These are phyloP conservation scores for Populus hybrid DNA, from an alignment of 441 rosid genomes.

Conservation along the genomic window DNA sequence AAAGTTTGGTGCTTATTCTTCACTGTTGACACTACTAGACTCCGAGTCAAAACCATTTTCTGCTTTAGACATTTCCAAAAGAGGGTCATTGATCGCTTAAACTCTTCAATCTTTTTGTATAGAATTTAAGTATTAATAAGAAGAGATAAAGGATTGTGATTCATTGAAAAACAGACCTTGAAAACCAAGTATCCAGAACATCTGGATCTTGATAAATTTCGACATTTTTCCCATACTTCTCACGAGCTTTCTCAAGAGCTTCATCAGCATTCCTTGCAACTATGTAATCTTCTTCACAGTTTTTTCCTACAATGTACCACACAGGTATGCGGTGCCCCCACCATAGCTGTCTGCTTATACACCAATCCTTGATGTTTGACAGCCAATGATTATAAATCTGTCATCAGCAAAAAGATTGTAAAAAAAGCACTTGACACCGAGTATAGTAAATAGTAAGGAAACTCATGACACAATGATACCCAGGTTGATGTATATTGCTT, in stretches of 20 bases:
- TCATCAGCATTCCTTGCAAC: slow-evolving; percentile 77
- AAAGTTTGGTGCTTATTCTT: neutral
- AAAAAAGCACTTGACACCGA: neutral
- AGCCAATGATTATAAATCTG: slow-evolving; percentile 96
- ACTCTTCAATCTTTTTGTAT: neutral
- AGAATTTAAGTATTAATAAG: neutral
- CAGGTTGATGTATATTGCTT: neutral
- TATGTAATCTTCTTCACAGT: slow-evolving; percentile 78
- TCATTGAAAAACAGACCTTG: slow-evolving; percentile 51
- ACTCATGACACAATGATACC: neutral
- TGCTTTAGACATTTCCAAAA: neutral
- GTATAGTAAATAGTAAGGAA: neutral
- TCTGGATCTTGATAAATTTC: slow-evolving; percentile 93
- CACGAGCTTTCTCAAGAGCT: slow-evolving; percentile 72
- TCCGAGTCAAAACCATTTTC: neutral
- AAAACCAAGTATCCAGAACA: slow-evolving; percentile 99
- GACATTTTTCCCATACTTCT: slow-evolving; percentile 70
- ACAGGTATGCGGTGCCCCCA: slow-evolving; percentile 99
- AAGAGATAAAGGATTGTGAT: neutral
- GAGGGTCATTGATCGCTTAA: neutral
- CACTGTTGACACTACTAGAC: neutral
- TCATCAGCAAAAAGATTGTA: slow-evolving; percentile 12
- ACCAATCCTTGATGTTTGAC: slow-evolving; percentile 97
- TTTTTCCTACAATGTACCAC: slow-evolving; percentile 91
- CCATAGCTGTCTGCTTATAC: slow-evolving; percentile 98